phyloP scores from a whole-genome alignment of 129 eudicot species.

The Pittosporum tobira region DNA sequence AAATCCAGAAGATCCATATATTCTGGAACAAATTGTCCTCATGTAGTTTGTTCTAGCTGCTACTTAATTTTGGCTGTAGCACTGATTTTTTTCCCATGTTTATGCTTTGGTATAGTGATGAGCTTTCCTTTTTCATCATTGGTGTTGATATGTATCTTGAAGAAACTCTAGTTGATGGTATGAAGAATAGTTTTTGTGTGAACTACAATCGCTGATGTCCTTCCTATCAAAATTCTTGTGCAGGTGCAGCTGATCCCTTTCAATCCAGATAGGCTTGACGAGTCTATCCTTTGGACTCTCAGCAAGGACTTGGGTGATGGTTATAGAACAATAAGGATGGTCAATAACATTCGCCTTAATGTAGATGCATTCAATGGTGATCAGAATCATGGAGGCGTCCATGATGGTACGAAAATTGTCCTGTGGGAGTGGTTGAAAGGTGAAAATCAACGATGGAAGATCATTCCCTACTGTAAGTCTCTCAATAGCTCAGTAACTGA shows the following conservation, averaged over 20 bases:
- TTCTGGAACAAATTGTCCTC: too few species aligned
- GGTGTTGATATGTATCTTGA: too few species aligned
- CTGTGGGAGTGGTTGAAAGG: slow-evolving; percentile 69
- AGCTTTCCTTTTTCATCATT: not conserved
- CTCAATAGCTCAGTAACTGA: not conserved
- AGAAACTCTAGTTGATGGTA: too few species aligned
- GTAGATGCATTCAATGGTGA: slow-evolving; percentile 70
- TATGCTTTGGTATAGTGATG: slow-evolving; percentile 1
- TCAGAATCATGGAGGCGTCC: slow-evolving; percentile 70
- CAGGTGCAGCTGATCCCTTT: slow-evolving; percentile 76
- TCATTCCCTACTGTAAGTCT: slow-evolving; percentile 56
- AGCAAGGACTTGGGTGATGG: slow-evolving; percentile 80
- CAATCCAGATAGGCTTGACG: slow-evolving; percentile 64
- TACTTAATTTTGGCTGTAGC: too few species aligned
- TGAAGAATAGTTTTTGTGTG: not conserved
- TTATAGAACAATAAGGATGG: slow-evolving; percentile 73
- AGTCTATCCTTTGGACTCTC: slow-evolving; percentile 76
- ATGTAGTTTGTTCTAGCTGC: too few species aligned
- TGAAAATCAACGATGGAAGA: slow-evolving; percentile 84
- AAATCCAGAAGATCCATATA: too few species aligned
- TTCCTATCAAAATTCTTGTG: slow-evolving; percentile 1
- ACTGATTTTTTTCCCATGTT: too few species aligned
- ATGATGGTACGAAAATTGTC: slow-evolving; percentile 54
- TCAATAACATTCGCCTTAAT: slow-evolving; percentile 62
- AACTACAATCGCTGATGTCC: not conserved